phyloP scores from a whole-genome alignment of 345 rosid genomes.

The Sonneratia alba region DNA sequence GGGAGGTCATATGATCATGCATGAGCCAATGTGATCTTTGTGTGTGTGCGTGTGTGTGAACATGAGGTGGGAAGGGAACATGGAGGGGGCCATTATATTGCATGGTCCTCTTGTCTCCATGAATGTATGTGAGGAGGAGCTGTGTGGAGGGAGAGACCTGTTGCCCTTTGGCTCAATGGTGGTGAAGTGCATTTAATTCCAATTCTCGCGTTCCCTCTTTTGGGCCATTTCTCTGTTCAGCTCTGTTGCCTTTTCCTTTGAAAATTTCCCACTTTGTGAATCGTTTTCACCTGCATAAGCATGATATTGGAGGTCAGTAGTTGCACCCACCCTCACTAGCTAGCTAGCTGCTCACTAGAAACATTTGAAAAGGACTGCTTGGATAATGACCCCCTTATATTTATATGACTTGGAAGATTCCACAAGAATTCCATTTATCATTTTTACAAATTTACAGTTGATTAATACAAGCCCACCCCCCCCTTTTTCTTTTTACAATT shows the following conservation, averaged over 20 bases:
- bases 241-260: not conserved
- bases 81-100: not conserved
- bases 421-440: not conserved
- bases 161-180: not conserved
- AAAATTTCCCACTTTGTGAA: not conserved
- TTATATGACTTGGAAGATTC: not conserved
- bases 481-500: too few relatives aligned
- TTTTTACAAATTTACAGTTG: not conserved
- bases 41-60: not conserved
- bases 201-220: not conserved
- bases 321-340: not conserved
- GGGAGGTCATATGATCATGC: not conserved
- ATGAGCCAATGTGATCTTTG: not conserved
- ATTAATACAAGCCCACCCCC: too few relatives aligned
- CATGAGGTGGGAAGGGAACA: not conserved
- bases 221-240: not conserved
- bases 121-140: not conserved
- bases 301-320: not conserved
- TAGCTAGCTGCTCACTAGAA: not conserved
- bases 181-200: not conserved
- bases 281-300: not conserved
- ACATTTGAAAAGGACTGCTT: constrained; percentile 1
- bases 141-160: not conserved
- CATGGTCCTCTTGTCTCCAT: not conserved
- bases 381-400: not conserved